Conservation (phyloP, 495 filamentous ascomycete genomes). For the Xylaria longipes region DNA sequence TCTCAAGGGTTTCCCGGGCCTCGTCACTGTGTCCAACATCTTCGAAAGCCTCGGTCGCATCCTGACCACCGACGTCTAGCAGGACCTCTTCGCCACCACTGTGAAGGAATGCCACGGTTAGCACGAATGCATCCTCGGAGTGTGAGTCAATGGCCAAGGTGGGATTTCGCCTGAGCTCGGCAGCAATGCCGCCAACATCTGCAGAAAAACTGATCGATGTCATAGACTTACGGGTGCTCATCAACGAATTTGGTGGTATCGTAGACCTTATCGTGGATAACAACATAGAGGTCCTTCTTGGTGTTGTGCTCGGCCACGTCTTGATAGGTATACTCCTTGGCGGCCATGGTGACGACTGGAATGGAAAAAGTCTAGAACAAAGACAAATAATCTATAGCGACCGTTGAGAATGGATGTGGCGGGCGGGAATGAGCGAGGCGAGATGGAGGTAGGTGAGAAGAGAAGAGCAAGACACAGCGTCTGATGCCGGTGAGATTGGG, state of each 20-base stretch:
- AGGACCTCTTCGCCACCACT: slow-evolving; percentile 99
- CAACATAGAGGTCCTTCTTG: slow-evolving; percentile 94
- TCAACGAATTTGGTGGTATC: slow-evolving; percentile 86
- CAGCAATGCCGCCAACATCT: neutral
- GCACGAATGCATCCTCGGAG: neutral
- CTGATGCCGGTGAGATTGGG: slow-evolving; percentile 14
- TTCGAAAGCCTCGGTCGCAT: slow-evolving; percentile 98
- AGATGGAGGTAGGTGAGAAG: slow-evolving; percentile 20
- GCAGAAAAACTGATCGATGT: slow-evolving; percentile 7
- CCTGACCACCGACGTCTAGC: slow-evolving; percentile 93
- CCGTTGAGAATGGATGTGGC: neutral
- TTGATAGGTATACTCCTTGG: slow-evolving; percentile 79
- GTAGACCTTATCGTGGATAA: slow-evolving; percentile 98
- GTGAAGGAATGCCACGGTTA: slow-evolving; percentile 18
- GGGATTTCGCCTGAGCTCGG: neutral
- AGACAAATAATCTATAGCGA: neutral
- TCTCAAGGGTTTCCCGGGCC: slow-evolving; percentile 89
- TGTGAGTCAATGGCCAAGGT: neutral
- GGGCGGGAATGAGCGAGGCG: neutral
- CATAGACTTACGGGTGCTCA: slow-evolving; percentile 94
- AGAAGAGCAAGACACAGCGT: slow-evolving; percentile 6
- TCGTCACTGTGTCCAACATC: slow-evolving; percentile 99
- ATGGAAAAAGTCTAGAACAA: neutral
- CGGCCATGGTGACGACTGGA: slow-evolving; percentile 63
- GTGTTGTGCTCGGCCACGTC: slow-evolving; percentile 87